Base-by-base conservation (phyloP, 495 filamentous ascomycete species). In the Daldinia childiae region DNA sequence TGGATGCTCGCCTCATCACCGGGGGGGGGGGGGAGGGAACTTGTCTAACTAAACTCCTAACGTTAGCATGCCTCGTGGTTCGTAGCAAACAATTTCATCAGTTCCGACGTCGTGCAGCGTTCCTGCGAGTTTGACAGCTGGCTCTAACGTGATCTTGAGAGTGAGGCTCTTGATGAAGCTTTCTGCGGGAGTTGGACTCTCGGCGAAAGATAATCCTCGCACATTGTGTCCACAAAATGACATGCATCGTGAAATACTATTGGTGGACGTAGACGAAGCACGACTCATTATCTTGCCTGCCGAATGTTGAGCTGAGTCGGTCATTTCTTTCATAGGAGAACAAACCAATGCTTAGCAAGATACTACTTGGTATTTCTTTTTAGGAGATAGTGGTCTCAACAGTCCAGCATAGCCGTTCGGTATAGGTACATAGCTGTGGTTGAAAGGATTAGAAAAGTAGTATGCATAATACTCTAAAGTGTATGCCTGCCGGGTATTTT, bases 51-150 rank as follows among this genome's bases (percentile, higher is more conserved):
- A 29, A 41, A n/a, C 19, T 58, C 38, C 58, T 62, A 19, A 56
- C 32, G 34, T 59, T 48, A 50, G 57, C 55, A 63, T 41, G 62
- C 66, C 71, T 73, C 61, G 66, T 72, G 71, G 58, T 66, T 45
- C 50, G 51, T 64, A 69, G 68, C 71, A 74, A 74, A 69, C 68
- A 66, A 63, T 30, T 58, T 67, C 57, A 66, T 62, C 65, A 64
- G 65, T 60, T 65, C 76, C 71, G 71, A 76, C 66, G 76, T 58
- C 45, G 76, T 74, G 74, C 58, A 58, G 58, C 76, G 50, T 74
- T 67, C 55, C 69, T 78, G 74, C 74, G 66, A 71, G 74, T 78
- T 74, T 78, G 76, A 69, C 76, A 78, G 74, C 66, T 67, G 43
- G 39, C 50, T 61, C 52, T n/a, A 41, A 30, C 4, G 36, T 24